These are phyloP conservation scores for Picea abies DNA, from an alignment of 83 land plant genomes.

Conservation along the genomic window DNA sequence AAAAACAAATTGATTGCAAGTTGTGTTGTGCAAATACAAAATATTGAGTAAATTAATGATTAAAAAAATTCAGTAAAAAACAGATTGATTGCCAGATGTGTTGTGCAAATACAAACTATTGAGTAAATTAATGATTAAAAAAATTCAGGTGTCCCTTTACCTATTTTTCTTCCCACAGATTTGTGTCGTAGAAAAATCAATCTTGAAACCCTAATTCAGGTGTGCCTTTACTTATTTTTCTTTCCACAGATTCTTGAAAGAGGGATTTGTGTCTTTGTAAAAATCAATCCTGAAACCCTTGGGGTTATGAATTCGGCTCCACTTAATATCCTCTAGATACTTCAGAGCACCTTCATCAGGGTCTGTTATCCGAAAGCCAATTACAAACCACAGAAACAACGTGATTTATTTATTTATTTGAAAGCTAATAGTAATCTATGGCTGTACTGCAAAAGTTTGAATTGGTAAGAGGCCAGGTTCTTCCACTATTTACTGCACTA, in stretches of 20 bases:
- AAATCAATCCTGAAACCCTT: too few species aligned
- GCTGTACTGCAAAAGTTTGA: neutral
- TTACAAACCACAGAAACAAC: neutral
- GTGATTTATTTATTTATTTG: neutral
- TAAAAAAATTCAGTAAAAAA: neutral
- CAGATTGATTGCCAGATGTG: too few species aligned
- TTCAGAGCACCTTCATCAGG: constrained; percentile 97
- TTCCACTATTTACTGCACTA: neutral
- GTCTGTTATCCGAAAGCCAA: constrained; percentile 73
- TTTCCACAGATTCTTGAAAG: too few species aligned
- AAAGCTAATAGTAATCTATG: neutral
- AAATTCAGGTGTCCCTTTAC: neutral
- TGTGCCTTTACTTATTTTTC: neutral
- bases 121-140: too few species aligned
- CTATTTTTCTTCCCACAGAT: constrained; percentile 45
- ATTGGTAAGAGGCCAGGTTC: neutral
- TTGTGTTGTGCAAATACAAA: too few species aligned
- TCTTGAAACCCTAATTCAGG: constrained; percentile 75
- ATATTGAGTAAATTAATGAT: neutral
- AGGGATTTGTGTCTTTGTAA: too few species aligned
- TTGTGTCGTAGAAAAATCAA: constrained; percentile 89
- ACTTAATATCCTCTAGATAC: constrained; percentile 29
- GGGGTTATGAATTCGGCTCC: too few species aligned
- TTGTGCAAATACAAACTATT: too few species aligned
- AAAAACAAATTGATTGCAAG: neutral